A percentile compares a stretch with the other conserved stretches of the same genome.
These are phyloP conservation scores for Tolypocladium tundrense DNA, from an alignment of 2,329 filamentous ascomycete species.

Conservation along the genomic window DNA sequence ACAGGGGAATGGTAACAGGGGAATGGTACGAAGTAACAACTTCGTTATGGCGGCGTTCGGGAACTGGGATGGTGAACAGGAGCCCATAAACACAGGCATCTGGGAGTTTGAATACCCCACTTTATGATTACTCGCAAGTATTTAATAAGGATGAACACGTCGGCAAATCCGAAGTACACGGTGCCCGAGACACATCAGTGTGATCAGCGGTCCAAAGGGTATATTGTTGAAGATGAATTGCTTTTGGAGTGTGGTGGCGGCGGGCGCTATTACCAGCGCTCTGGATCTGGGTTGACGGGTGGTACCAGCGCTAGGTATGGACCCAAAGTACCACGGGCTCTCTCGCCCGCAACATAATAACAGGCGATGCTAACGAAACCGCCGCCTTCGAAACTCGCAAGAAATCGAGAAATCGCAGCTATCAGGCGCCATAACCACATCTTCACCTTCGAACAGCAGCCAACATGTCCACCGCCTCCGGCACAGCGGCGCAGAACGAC, in stretches of 20 bases:
- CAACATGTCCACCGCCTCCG: not conserved
- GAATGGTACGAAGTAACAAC: not conserved
- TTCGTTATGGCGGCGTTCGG: not conserved
- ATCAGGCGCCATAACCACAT: not conserved
- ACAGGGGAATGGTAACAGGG: not conserved
- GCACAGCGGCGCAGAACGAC: constrained; percentile 1
- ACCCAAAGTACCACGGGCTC: no score
- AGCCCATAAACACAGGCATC: not conserved
- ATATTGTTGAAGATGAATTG: not conserved
- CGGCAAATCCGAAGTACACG: not conserved
- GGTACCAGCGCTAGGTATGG: not conserved
- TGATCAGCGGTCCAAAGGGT: not conserved
- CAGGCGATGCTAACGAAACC: not conserved
- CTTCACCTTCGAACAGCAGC: not conserved
- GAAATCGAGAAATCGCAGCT: not conserved
- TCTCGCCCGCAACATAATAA: not conserved
- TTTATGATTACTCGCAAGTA: not conserved
- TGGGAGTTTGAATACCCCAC: not conserved
- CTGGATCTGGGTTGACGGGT: not conserved
- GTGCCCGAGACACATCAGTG: not conserved
- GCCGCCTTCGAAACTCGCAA: not conserved
- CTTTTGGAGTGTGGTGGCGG: not conserved
- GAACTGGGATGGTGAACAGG: not conserved
- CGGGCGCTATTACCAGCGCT: not conserved
- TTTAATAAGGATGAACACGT: not conserved